phyloP scores from a whole-genome alignment of 163 green algal species.

The Volvox carteri region DNA sequence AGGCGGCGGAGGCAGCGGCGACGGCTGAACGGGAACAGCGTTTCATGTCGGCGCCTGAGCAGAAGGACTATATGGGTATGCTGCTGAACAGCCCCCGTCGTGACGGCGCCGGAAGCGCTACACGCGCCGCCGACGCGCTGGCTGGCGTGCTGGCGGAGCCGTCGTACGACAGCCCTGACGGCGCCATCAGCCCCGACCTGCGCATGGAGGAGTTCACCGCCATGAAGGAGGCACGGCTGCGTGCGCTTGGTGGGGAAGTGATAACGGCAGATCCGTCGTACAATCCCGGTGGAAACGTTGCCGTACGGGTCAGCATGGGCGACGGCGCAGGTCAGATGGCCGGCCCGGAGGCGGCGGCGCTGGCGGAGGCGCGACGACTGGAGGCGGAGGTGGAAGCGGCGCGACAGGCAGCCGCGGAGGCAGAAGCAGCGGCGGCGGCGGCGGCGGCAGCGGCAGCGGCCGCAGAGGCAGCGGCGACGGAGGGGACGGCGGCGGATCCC shows the following conservation, averaged over 20 bases:
- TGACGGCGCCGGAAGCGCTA: conserved; percentile 29
- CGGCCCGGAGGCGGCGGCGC: conserved; percentile 28
- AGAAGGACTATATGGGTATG: conserved; percentile 25
- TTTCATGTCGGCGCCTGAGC: conserved; percentile 16
- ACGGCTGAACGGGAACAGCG: background rate
- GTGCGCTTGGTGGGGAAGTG: conserved; percentile 66
- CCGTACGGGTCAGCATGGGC: conserved; percentile 27
- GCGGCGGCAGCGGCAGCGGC: conserved; percentile 36
- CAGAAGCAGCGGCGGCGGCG: conserved; percentile 5
- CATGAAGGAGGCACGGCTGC: conserved; percentile 62
- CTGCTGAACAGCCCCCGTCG: conserved; percentile 6
- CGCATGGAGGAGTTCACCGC: conserved; percentile 70
- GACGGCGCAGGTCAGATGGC: conserved; percentile 30
- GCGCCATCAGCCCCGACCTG: conserved; percentile 42
- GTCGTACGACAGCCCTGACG: background rate
- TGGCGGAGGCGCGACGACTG: background rate
- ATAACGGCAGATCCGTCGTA: conserved; percentile 70
- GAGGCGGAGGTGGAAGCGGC: background rate
- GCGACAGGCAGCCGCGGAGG: background rate
- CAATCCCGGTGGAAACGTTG: conserved; percentile 27
- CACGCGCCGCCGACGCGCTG: conserved; percentile 13
- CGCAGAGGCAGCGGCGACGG: conserved; percentile 3
- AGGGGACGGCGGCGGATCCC: background rate
- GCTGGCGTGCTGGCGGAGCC: conserved; percentile 31
- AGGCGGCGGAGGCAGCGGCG: background rate